These are phyloP conservation scores for Umbellularia californica DNA, from an alignment of 164 flowering plant genomes.

Conservation along the genomic window DNA sequence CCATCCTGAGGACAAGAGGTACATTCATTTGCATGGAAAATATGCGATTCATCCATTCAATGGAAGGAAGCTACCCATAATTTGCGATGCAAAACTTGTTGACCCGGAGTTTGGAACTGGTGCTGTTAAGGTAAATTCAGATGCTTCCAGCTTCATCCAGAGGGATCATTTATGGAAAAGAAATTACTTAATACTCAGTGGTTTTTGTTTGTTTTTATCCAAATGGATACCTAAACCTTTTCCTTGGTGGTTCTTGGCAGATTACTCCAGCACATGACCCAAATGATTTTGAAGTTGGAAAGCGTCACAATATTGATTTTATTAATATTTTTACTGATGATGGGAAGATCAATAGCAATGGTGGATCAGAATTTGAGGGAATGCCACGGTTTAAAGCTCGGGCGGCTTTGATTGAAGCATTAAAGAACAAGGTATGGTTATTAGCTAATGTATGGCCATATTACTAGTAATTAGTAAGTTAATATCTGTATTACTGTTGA, in stretches of 20 bases:
- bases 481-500: too few species aligned
- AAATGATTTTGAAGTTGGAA: conserved; percentile 97
- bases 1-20: conserved; percentile 82
- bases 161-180: background rate
- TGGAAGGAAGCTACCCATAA: conserved; percentile 80
- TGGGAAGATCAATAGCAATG: conserved; percentile 84
- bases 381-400: conserved; percentile 95
- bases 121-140: conserved; percentile 77
- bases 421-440: conserved; percentile 60
- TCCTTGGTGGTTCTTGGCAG: conserved; percentile 32
- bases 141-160: too few species aligned
- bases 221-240: background rate
- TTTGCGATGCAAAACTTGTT: conserved; percentile 81
- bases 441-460: too few species aligned
- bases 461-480: too few species aligned
- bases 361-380: conserved; percentile 74
- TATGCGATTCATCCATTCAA: conserved; percentile 88
- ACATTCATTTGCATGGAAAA: conserved; percentile 76
- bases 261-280: conserved; percentile 99
- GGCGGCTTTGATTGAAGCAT: conserved; percentile 61
- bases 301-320: conserved; percentile 78
- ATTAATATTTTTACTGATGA: conserved; percentile 93
- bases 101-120: conserved; percentile 94
- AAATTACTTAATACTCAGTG: background rate
- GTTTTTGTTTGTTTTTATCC: background rate